Evolutionary conservation across 208 protist genomes (phyloP), one percentile per base, ranked within the genome.

Genomic region (Sergeia podlipaevii): DNA sequence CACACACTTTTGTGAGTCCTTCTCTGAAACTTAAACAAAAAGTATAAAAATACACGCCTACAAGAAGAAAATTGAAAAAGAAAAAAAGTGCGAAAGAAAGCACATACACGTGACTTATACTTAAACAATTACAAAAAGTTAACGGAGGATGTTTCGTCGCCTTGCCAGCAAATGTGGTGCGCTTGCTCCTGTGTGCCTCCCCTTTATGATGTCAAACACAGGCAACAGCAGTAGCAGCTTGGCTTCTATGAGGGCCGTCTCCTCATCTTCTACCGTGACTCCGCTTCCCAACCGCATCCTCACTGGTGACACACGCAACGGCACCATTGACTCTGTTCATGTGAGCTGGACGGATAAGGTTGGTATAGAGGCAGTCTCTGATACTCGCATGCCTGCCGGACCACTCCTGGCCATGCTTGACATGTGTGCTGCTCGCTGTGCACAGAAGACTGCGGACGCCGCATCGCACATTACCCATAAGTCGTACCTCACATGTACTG

Each of bases 371-470:
- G 54, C 42, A 43, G 55, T 60, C 2, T 32, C 68, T 2, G 60
- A 66, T 26, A 57, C 65, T 17, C 77, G 90, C 33, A 58, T 96
- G 28, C 47, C 76, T 11, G 90, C 85, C n/a, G 90, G 90, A 10
- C 69, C 69, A n/a, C 54, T 96, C 27, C 65, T 95, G 18, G 61
- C 77, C 10, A 88, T 96, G 83, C 72, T 94, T 39, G 87, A 96
- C 60, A 65, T 95, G 51, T 93, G 85, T 60, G 86, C 87, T 1
- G 86, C 81, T 15, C 79, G 82, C 3, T 68, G 75, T 11, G 74
- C 81, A 4, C 67, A 85, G 42, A 60, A 60, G 59, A 70, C 55
- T 21, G 38, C 65, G 10, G 52, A 62, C 23, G 41, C 66, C 56
- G 49, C 67, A 56, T 52, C 43, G 0, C 30, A 37, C 5, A 37